Conservation (phyloP, 169 alveolate species). For the Perkinsus olseni region DNA sequence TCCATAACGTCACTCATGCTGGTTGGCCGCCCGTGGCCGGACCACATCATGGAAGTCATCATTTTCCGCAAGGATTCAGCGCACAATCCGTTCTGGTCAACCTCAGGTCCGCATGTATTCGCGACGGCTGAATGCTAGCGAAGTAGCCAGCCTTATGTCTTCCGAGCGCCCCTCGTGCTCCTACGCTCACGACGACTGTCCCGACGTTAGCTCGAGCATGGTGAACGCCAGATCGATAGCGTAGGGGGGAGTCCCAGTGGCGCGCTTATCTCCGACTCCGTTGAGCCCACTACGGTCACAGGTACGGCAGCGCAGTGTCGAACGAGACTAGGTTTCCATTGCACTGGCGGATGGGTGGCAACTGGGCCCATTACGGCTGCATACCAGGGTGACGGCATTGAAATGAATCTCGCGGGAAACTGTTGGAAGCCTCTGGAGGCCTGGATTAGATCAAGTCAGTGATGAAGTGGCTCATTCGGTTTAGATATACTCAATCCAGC, state of each 20-base stretch:
- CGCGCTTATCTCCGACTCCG: too few relatives aligned
- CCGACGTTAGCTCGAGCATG: not conserved
- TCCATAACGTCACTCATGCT: too few relatives aligned
- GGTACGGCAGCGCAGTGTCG: not conserved
- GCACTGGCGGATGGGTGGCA: not conserved
- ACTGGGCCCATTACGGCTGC: not conserved
- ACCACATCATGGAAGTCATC: too few relatives aligned
- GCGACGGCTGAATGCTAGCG: not conserved
- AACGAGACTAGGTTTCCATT: not conserved
- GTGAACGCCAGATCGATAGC: not conserved
- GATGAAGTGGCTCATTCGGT: not conserved
- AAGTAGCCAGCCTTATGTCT: not conserved
- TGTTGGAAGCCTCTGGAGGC: too few relatives aligned
- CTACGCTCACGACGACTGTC: not conserved
- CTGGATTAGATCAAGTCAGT: too few relatives aligned
- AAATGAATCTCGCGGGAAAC: too few relatives aligned
- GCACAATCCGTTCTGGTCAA: not conserved
- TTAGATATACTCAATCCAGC: not conserved
- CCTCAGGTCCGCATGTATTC: not conserved
- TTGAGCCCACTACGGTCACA: too few relatives aligned
- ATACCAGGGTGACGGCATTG: not conserved
- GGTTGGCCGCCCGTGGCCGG: too few relatives aligned
- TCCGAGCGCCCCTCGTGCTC: not conserved
- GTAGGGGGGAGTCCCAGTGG: too few relatives aligned
- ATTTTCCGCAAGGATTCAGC: too few relatives aligned